phyloP scores from a whole-genome alignment of 2,329 filamentous ascomycete genomes.

The Neofusicoccum parvum region DNA sequence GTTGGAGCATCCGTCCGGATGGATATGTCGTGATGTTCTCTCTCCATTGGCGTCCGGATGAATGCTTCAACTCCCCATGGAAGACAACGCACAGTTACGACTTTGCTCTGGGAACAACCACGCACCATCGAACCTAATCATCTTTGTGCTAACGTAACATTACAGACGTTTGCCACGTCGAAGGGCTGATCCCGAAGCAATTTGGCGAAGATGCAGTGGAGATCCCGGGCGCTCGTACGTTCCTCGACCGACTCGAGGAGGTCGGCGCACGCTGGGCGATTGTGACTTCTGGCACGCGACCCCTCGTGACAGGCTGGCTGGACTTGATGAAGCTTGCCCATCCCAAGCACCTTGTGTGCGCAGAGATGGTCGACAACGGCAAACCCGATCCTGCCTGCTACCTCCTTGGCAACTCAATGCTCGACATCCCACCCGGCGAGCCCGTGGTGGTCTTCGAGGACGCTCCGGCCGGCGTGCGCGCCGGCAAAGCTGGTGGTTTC shows the following conservation, averaged over 20 bases:
- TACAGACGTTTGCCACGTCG: conserved; percentile 76
- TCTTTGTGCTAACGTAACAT: conserved; percentile 11
- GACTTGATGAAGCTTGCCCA: conserved; percentile 51
- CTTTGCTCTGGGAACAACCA: not conserved
- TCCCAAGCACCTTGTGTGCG: conserved; percentile 50
- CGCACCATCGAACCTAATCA: too few species aligned
- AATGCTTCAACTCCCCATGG: not conserved
- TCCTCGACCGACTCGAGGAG: conserved; percentile 68
- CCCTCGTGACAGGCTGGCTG: conserved; percentile 54
- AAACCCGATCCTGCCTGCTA: conserved; percentile 57
- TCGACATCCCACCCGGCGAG: conserved; percentile 42
- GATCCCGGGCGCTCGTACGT: conserved; percentile 76
- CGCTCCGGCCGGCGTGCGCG: conserved; percentile 79
- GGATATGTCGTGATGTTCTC: not conserved
- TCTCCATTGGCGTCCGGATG: not conserved
- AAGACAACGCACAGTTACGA: not conserved
- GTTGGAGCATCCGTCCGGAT: not conserved
- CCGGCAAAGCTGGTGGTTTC: conserved; percentile 85
- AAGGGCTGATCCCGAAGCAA: conserved; percentile 73
- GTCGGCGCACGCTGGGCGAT: conserved; percentile 78
- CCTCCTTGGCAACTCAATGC: conserved; percentile 44
- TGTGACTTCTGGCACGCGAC: conserved; percentile 56
- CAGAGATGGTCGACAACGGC: conserved; percentile 52
- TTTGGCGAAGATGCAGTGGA: conserved; percentile 80
- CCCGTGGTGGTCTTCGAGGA: conserved; percentile 81